Evolutionary conservation across 176 grass and related monocot species (phyloP).

Genomic region (Thalia dealbata): DNA sequence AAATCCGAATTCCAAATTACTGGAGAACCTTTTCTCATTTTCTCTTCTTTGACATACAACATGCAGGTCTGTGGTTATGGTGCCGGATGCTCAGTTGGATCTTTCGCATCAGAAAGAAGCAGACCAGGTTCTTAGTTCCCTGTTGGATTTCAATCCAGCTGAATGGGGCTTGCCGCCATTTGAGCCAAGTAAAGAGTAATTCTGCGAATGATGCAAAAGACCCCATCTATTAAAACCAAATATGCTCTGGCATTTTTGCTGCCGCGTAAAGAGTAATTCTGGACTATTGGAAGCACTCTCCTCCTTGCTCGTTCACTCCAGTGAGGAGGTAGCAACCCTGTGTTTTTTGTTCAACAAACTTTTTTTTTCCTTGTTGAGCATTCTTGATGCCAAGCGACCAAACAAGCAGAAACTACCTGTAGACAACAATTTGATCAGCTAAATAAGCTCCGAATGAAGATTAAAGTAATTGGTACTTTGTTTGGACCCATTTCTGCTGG

Average conservation of each 20-base stretch:
- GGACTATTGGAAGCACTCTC: not conserved
- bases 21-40: not conserved
- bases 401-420: not conserved
- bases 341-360: not conserved
- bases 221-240: no score
- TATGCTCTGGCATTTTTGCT: no score
- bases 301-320: not conserved
- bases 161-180: conserved; percentile 79
- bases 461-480: no score
- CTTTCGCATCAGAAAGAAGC: conserved; percentile 73
- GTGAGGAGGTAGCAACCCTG: not conserved
- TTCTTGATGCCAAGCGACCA: no score
- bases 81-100: conserved; percentile 67
- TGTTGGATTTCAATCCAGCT: conserved; percentile 52
- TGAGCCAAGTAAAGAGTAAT: not conserved
- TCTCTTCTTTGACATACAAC: not conserved
- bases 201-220: not conserved
- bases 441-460: no score
- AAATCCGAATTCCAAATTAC: not conserved
- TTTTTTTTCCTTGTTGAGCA: not conserved
- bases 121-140: conserved; percentile 70
- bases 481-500: no score
- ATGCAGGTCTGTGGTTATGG: conserved; percentile 66
- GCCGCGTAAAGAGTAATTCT: no score
- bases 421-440: not conserved